Conservation (phyloP, 371 early-diverging fungal genomes). For the Rhizomucor miehei region DNA sequence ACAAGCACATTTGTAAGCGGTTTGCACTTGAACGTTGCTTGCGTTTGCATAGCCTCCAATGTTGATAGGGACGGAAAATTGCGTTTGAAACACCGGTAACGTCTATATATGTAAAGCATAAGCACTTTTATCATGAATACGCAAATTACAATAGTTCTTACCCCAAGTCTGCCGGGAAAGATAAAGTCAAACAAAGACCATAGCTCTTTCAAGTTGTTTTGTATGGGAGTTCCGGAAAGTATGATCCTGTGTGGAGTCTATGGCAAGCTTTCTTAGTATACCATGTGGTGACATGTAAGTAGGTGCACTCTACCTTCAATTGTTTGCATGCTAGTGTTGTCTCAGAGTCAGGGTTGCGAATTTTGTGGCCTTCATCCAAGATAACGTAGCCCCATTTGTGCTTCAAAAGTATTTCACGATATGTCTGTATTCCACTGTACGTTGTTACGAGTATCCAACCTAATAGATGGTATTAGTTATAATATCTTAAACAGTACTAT, state of each 20-base stretch:
- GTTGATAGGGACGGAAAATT: slow-evolving; percentile 91
- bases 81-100: slow-evolving; percentile 87
- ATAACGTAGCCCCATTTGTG: slow-evolving; percentile 89
- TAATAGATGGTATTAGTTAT: background rate
- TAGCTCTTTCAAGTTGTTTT: slow-evolving; percentile 96
- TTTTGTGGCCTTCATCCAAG: slow-evolving; percentile 98
- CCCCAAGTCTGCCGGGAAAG: slow-evolving; percentile 92
- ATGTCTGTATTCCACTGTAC: slow-evolving; percentile 76
- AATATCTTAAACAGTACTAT: background rate
- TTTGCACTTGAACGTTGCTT: slow-evolving; percentile 82
- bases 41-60: slow-evolving; percentile 94
- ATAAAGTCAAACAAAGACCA: slow-evolving; percentile 98
- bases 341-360: slow-evolving; percentile 93
- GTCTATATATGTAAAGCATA: slow-evolving; percentile 43
- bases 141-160: slow-evolving; percentile 18
- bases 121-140: background rate
- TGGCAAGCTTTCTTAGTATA: background rate
- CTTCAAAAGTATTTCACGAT: slow-evolving; percentile 63
- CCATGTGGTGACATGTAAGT: background rate
- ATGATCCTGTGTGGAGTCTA: slow-evolving; percentile 87
- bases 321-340: slow-evolving; percentile 87
- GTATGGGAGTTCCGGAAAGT: slow-evolving; percentile 97
- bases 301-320: slow-evolving; percentile 42
- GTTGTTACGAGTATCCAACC: slow-evolving; percentile 91
- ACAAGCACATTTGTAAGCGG: slow-evolving; percentile 90